Evolutionary conservation across 495 filamentous ascomycete genomes (phyloP), one percentile per base, ranked within the genome.

Genomic region (Bombardia bombarda): DNA sequence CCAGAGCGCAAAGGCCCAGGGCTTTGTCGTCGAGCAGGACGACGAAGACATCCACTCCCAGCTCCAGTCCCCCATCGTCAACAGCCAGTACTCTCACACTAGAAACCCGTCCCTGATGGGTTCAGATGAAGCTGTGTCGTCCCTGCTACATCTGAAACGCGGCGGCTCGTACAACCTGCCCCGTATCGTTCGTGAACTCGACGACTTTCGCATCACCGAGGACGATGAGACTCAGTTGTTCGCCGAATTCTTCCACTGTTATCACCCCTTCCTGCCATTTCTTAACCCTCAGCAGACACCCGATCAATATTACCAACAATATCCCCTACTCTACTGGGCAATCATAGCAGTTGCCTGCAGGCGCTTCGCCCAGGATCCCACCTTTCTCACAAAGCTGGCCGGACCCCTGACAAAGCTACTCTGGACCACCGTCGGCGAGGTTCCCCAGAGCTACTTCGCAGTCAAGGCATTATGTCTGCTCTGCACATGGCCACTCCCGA

Each of bases 401-500:
- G 76, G 71, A 0, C 87, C 86, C 16, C 65, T 93, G 34, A 84
- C 80, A 9, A 74, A 80, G 42, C 65, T 92, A 33, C 71, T 94
- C 4, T 95, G 88, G 88, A 77, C 77, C 32, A 88, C 87, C 1
- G 65, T 95, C 19, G 82, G 82, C 28, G 84, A 87, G 38, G 80
- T 89, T 4, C 87, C 87, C 13, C 86, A 87, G 51, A 92, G 75
- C 55, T 89, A 93, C 54, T 83, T 83, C 57, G 82, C 90, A n/a
- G 86, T 94, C 50, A 94, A 94, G 63, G 89, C 88, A 7, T 73
- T 96, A 30, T 90, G 84, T 61, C 58, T 96, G 20, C 69, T 96
- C 30, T 96, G 89, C 64, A 84, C 84, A 7, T 96, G 89, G 89
- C 89, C 89, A 9, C 73, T 94, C 18, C 89, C 89, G 4, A 87